Evolutionary conservation across 1,284 basidiomycete genomes (phyloP), one percentile per base, ranked within the genome.

Genomic region (Earliella scabrosa): DNA sequence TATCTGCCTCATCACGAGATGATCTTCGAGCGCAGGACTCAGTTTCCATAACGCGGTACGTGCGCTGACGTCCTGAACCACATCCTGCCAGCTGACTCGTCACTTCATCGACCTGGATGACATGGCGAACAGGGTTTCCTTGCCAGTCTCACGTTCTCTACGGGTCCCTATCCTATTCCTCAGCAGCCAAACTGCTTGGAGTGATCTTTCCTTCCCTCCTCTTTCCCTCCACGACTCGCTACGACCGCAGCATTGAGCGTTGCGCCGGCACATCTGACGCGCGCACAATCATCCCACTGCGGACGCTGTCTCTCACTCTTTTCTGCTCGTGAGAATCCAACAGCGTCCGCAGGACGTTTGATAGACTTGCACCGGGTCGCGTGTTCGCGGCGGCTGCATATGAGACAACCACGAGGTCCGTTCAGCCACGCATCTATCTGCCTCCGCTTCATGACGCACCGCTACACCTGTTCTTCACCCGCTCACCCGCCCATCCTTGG

Each of bases 361-460:
- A 62, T 59, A 62, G 58, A 59, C 60, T 59, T 49, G 60, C 52
- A 43, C 49, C 31, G 39, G 56, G 55, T 52, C 55, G 54, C 54
- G 57, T 59, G 60, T 59, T 50, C 60, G 39, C 58, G 27, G 27
- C 23, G 43, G 26, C 52, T 23, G 50, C 44, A 32, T 32, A 23
- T 35, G 38, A 47, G 48, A 44, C 24, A 45, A 26, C 45, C 60
- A 59, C 55, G 60, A 49, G 60, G 50, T 45, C 44, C 44, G 24
- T 41, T 20, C 24, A 45, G 32, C 52, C 38, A 20, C 23, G 34
- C 38, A 27, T 16, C 56, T 27, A 20, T 46, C 35, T 32, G 41
- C 41, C 47, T 45, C 46, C 32, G 24, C 23, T n/a, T 34, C 39
- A 48, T 54, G 45, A 48, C 39, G 46, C 39, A 26, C 38, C 38